Evolutionary conservation across 352 stramenopile species (phyloP), one percentile per base, ranked within the genome.

Genomic region (Salisapilia sapeloensis): DNA sequence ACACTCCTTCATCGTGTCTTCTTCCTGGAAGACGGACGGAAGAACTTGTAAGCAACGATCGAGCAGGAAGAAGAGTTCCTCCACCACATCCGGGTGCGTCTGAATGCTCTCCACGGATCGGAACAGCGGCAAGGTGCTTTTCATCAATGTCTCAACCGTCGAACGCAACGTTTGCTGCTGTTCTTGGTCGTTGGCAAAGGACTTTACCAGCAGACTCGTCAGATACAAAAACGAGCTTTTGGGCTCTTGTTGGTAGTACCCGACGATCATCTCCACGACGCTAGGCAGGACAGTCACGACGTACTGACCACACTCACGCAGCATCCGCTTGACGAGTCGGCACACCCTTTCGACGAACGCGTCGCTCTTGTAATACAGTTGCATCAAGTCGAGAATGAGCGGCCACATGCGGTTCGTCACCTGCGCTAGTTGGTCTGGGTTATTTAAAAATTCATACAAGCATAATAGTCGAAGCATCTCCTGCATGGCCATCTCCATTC

Each of bases 1-100:
- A 44, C 17, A 14, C 10, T 9, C 9, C 22, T 13, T 40, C n/a
- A 1, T 9, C 29, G 13, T n/a, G 26, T 42, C 38, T n/a, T n/a
- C n/a, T n/a, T n/a, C n/a, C 28, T 87, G 62, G 11, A 97, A 64
- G 4, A 95, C 36, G 2, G 60, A 74, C 0, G 87, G 87, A 22
- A 92, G 76, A 37, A 71, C 75, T 22, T 64, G 71, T 7, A 96
- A 60, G 29, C 86, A 78, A 14, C 85, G 70, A 29, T 93, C 79
- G 54, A 95, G 86, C 20, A 97, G 53, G 52, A 84, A 97, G 46
- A 97, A 97, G 28, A 96, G 94, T 52, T 97, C 92, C 50, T 97
- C 92, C 6, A 97, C 74, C 20, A 97, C 74, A 48, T 97, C 89
- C 8, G 87, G 92, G 42, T 94, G 67, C 39, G 49, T 50, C 38